Evolutionary conservation across 176 grass and related monocot species (phyloP).

Genomic region (Carex myosuroides): DNA sequence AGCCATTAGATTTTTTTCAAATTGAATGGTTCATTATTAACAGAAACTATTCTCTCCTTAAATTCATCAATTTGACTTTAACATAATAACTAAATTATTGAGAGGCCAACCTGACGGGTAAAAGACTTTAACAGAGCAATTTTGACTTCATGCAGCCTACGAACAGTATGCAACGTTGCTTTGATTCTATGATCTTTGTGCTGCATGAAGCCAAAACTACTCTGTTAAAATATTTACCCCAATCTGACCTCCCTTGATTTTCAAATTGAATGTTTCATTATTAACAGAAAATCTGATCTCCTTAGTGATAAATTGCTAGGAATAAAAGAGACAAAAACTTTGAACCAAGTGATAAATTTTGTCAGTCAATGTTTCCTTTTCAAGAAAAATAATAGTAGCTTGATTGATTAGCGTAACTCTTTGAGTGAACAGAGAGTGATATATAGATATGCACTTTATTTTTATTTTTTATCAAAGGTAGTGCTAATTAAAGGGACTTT

Average conservation of each 20-base stretch:
- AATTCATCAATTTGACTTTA: too few relatives aligned
- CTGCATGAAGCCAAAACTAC: too few relatives aligned
- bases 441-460: neutral
- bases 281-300: neutral
- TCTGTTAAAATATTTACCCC: too few relatives aligned
- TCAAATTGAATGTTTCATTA: neutral
- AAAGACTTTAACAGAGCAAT: too few relatives aligned
- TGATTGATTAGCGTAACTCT: neutral
- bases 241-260: neutral
- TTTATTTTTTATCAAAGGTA: conserved; percentile 7
- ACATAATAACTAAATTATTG: too few relatives aligned
- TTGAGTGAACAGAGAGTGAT: conserved; percentile 2
- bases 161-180: too few relatives aligned
- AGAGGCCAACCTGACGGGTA: too few relatives aligned
- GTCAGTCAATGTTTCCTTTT: neutral
- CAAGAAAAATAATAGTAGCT: neutral
- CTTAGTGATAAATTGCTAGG: neutral
- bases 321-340: conserved; percentile 9
- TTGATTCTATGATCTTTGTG: too few relatives aligned
- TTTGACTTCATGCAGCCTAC: too few relatives aligned
- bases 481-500: conserved; percentile 17
- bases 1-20: too few relatives aligned
- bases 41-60: too few relatives aligned
- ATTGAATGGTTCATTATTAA: too few relatives aligned
- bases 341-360: neutral